These are phyloP conservation scores for Exophiala mesophila DNA, from an alignment of 2,329 filamentous ascomycete species.

Conservation along the genomic window DNA sequence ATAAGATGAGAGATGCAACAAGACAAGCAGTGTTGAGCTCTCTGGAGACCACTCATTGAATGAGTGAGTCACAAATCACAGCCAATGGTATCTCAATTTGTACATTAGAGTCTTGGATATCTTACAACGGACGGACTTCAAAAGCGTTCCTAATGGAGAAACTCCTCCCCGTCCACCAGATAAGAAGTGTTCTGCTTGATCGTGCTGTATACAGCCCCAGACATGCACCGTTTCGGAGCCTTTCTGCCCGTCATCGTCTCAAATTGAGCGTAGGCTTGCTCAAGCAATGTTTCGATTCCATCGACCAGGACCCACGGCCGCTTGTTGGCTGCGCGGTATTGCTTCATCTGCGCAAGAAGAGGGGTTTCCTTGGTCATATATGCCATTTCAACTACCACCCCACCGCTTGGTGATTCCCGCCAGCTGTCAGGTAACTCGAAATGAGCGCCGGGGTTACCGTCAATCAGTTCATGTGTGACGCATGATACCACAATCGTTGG, in stretches of 20 bases:
- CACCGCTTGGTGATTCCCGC: conserved; percentile 68
- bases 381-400: conserved; percentile 68
- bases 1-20: conserved; percentile 29
- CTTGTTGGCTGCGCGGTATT: conserved; percentile 50
- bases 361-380: conserved; percentile 71
- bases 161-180: conserved; percentile 15
- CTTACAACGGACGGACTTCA: too few species aligned
- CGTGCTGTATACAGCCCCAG: conserved; percentile 49
- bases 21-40: conserved; percentile 8
- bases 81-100: too few species aligned
- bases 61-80: too few species aligned
- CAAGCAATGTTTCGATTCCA: conserved; percentile 68
- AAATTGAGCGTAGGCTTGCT: conserved; percentile 77
- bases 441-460: conserved; percentile 57
- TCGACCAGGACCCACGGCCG: conserved; percentile 66
- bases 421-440: conserved; percentile 66
- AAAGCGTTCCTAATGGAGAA: conserved; percentile 6
- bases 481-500: conserved; percentile 74
- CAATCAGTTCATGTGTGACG: conserved; percentile 64
- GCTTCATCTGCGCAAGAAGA: conserved; percentile 63
- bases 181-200: conserved; percentile 17
- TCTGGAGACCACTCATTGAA: conserved; percentile 3
- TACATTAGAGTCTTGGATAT: too few species aligned
- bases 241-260: conserved; percentile 72
- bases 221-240: conserved; percentile 67